Base-by-base conservation (phyloP, 768 basidiomycete genomes). In the Suillus occidentalis region DNA sequence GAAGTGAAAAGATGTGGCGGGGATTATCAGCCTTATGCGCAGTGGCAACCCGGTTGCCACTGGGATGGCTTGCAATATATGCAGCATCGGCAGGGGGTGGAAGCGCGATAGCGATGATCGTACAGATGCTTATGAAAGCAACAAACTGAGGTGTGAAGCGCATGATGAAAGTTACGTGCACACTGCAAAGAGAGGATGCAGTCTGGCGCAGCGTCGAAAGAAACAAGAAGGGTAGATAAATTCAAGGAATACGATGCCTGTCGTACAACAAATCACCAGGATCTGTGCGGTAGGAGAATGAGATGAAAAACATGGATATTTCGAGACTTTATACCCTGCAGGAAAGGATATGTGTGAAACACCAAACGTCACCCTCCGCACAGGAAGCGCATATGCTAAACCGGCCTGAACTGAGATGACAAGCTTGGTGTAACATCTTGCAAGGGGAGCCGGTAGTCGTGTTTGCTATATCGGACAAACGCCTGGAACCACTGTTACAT, bases 91-190 rank as follows among this genome's bases (percentile, higher is more conserved):
- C 82, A 39, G 74, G 45, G 37, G 72, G 52, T 47, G 81, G 78
- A 28, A 81, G 61, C 3, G 79, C 79, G 31, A 87, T 63, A 43
- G 81, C 78, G 3, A 82, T 79, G 42, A 86, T 73, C 63, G 79
- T 77, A 66, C 82, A 78, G 62, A 87, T 70, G 47, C 82, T 76
- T 67, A 81, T 83, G 37, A 84, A 75, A 52, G 79, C 43, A 7
- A 84, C 72, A 72, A 89, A 82, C 66, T 76, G 85, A 45, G 80
- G 66, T 59, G 77, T 77, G 65, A 87, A 77, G 66, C 84, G 80
- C 88, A 89, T 89, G 70, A 65, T 61, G 62, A 61, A 62, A 40
- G 55, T 68, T 62, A 69, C 68, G 68, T 60, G 55, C n/a, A n/a
- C n/a, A n/a, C n/a, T n/a, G n/a, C 42, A 67, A 64, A 50, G 58